Conservation (phyloP, 2,329 filamentous ascomycete species). For the Penicillium brevicompactum region DNA sequence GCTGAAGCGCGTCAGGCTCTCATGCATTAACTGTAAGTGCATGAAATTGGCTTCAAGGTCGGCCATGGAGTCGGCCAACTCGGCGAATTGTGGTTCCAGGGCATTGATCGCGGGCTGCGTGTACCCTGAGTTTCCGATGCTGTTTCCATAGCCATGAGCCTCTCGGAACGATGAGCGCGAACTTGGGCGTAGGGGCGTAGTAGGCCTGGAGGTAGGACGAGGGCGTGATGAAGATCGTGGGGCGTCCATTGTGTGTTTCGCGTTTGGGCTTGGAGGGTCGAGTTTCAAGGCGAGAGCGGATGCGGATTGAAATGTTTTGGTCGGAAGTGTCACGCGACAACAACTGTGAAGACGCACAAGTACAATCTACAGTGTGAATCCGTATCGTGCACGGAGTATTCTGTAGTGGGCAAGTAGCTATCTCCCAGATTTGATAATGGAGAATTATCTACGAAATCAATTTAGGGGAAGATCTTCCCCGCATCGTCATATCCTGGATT, state of each 20-base stretch:
- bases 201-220: slow-evolving; percentile 71
- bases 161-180: slow-evolving; percentile 88
- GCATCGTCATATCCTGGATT: slow-evolving; percentile 10
- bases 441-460: not conserved
- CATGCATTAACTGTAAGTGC: slow-evolving; percentile 96
- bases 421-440: not conserved
- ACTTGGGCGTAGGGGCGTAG: slow-evolving; percentile 86
- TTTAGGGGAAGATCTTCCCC: slow-evolving; percentile 5
- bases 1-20: slow-evolving; percentile 87
- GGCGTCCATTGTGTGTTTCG: slow-evolving; percentile 30
- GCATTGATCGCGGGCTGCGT: slow-evolving; percentile 69
- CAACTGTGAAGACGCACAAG: not conserved
- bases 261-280: not conserved
- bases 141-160: slow-evolving; percentile 59
- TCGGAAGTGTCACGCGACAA: not conserved
- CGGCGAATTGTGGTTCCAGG: slow-evolving; percentile 88
- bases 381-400: too few species aligned
- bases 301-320: not conserved
- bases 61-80: slow-evolving; percentile 89
- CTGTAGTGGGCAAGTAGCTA: not conserved
- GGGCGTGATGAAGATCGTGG: slow-evolving; percentile 62
- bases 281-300: not conserved
- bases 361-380: too few species aligned
- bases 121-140: slow-evolving; percentile 36
- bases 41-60: slow-evolving; percentile 97